A percentile compares a stretch with the other conserved stretches of the same genome.
phyloP scores from a whole-genome alignment of 2,329 filamentous ascomycete genomes.

The Zymoseptoria ardabiliae region DNA sequence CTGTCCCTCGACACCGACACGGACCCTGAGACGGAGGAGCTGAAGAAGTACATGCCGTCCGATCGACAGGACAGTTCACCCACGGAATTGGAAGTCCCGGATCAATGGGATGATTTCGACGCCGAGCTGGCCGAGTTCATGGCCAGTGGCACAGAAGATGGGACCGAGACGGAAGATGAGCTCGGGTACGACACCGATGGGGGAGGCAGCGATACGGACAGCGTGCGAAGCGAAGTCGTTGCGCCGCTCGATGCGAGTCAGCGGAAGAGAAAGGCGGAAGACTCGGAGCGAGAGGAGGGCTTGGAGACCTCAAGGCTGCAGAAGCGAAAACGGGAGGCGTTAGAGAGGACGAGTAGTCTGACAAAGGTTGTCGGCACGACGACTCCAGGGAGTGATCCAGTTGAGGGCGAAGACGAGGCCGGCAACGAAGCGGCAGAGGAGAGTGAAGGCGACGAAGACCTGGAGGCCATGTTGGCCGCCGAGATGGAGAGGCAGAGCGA shows the following conservation, averaged over 20 bases:
- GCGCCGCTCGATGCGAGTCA: conserved; percentile 10
- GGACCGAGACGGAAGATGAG: conserved; percentile 39
- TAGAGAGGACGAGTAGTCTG: conserved; percentile 41
- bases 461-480: conserved; percentile 49
- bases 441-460: conserved; percentile 38
- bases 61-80: conserved; percentile 27
- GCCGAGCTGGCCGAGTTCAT: conserved; percentile 72
- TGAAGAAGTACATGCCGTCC: conserved; percentile 43
- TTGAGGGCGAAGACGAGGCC: conserved; percentile 26
- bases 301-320: conserved; percentile 39
- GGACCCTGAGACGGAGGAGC: conserved; percentile 32
- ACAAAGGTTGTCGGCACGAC: conserved; percentile 33
- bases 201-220: conserved; percentile 19
- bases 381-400: conserved; percentile 32
- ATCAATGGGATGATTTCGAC: conserved; percentile 45
- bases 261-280: conserved; percentile 27
- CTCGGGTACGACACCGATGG: conserved; percentile 45
- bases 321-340: conserved; percentile 41
- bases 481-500: conserved; percentile 32
- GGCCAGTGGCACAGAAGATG: conserved; percentile 47
- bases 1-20: conserved; percentile 20
- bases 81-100: conserved; percentile 24
- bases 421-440: conserved; percentile 14
- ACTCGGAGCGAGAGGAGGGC: conserved; percentile 34
- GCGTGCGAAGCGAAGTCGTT: conserved; percentile 9